Evolutionary conservation across 2,329 filamentous ascomycete genomes (phyloP).

Genomic region (Byssothecium circinans): DNA sequence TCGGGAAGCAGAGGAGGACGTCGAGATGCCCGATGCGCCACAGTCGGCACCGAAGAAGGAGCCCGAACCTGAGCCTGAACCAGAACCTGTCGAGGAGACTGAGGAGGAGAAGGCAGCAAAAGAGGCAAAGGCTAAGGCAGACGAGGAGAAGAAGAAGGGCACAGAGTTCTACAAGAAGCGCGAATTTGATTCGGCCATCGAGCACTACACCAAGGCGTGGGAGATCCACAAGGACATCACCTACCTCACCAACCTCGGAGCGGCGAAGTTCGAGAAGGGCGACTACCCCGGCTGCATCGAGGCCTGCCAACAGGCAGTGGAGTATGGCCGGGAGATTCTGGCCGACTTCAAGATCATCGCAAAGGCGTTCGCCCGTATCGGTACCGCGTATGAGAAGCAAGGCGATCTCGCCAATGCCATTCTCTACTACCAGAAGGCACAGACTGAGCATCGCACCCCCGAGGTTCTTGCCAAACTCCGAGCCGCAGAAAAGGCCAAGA

Average conservation of each 20-base stretch:
- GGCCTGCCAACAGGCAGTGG: constrained; percentile 81
- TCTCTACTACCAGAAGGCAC: constrained; percentile 86
- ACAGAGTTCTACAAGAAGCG: constrained; percentile 98
- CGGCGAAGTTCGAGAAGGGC: constrained; percentile 93
- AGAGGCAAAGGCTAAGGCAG: constrained; percentile 88
- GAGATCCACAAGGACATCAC: constrained; percentile 93
- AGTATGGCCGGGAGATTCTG: constrained; percentile 84
- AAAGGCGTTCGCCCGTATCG: constrained; percentile 95
- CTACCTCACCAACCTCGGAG: constrained; percentile 94
- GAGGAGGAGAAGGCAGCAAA: constrained; percentile 82
- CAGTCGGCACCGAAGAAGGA: constrained; percentile 57
- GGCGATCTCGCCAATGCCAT: constrained; percentile 79
- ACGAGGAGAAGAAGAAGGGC: constrained; percentile 90
- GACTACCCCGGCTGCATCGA: constrained; percentile 88
- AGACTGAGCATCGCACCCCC: constrained; percentile 95
- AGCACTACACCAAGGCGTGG: constrained; percentile 95
- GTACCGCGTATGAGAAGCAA: constrained; percentile 87
- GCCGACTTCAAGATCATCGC: constrained; percentile 98
- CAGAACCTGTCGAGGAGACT: constrained; percentile 69
- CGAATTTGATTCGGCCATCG: constrained; percentile 91
- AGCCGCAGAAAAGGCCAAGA: constrained; percentile 83
- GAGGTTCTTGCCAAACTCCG: constrained; percentile 93
- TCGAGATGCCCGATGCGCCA: constrained; percentile 74
- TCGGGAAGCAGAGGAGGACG: constrained; percentile 67
- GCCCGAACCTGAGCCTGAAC: constrained; percentile 52